Base-by-base conservation (phyloP, 192 early-diverging fungal species). In the Coemansia brasiliensis region DNA sequence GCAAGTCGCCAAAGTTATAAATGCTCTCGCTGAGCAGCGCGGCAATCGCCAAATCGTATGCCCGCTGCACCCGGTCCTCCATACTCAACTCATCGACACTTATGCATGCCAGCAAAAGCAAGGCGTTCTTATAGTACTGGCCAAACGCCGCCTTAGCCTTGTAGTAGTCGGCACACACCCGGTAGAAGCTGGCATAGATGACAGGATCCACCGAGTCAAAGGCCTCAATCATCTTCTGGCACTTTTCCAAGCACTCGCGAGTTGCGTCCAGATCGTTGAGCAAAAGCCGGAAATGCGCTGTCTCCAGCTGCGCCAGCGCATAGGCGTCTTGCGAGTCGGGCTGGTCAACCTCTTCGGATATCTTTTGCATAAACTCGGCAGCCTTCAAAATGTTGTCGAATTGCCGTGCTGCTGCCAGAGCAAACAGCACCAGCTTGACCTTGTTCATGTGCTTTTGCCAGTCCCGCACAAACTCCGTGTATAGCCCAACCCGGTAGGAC, bases 1-100 rank as follows among this genome's bases (percentile, higher is more conserved):
- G 88, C 79, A 99, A 77, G 66, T 98, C 94, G 43, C 97, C 97
- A 89, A 99, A 99, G 82, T 98, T 98, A 81, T 99, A 99, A 39
- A 99, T 90, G 15, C 85, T 93, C 48, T 96, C 94, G 18, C 96
- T 95, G 5, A 99, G 81, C 39, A 99, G 66, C 3, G 96, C 97
- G 4, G 91, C 86, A 27, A 99, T 83, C 0, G 91, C 73, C 65
- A 99, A 78, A 60, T 98, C 95, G 64, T 92, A 89, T 10, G 96
- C 97, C 26, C 95, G 84, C 68, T 92, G 90, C n/a, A 80, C 78
- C 51, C 87, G 90, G 69, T 99, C 95, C 17, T 79, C 80, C 1
- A 35, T 17, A 12, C 84, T 75, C 42, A 99, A 62, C 29, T 93
- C 92, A 56, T 94, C 86, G 41, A 98, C 63, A 29, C 90, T 82